These are phyloP conservation scores for Aspergillus alliaceus DNA, from an alignment of 2,329 filamentous ascomycete genomes.

Conservation along the genomic window DNA sequence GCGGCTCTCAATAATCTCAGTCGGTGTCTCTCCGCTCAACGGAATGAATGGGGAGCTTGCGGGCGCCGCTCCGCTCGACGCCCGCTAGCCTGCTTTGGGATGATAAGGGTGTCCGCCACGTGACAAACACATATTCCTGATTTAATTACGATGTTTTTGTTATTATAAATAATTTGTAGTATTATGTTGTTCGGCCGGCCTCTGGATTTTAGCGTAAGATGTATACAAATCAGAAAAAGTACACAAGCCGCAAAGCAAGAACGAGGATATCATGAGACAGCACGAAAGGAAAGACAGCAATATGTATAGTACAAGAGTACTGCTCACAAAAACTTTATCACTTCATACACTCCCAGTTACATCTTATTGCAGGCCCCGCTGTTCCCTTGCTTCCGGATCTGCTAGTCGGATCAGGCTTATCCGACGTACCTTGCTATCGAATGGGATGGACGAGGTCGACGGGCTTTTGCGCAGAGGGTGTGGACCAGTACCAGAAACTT, in stretches of 20 bases:
- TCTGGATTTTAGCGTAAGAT: neutral
- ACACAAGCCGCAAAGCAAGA: conserved; percentile 1
- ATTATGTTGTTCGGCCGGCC: too few relatives aligned
- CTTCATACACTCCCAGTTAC: conserved; percentile 26
- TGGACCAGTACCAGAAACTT: neutral
- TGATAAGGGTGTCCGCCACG: conserved; percentile 22
- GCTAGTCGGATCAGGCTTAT: conserved; percentile 22
- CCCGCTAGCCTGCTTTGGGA: conserved; percentile 20
- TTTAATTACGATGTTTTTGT: too few relatives aligned
- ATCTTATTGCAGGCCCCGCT: conserved; percentile 18
- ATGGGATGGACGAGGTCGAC: conserved; percentile 15
- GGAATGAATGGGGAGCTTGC: conserved; percentile 22
- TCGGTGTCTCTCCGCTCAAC: conserved; percentile 20
- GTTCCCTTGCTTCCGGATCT: conserved; percentile 18
- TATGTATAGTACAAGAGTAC: neutral
- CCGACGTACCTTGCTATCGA: conserved; percentile 17
- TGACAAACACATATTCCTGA: conserved; percentile 10
- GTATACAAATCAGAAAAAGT: conserved; percentile 2
- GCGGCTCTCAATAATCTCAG: conserved; percentile 1
- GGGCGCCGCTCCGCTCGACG: conserved; percentile 19
- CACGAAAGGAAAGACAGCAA: neutral
- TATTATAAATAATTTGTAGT: too few relatives aligned
- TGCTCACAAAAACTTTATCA: conserved; percentile 29
- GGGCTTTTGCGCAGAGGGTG: conserved; percentile 15
- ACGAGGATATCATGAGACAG: conserved; percentile 10